Conservation (phyloP, 345 rosid genomes). For the Bruguiera gymnorhiza region DNA sequence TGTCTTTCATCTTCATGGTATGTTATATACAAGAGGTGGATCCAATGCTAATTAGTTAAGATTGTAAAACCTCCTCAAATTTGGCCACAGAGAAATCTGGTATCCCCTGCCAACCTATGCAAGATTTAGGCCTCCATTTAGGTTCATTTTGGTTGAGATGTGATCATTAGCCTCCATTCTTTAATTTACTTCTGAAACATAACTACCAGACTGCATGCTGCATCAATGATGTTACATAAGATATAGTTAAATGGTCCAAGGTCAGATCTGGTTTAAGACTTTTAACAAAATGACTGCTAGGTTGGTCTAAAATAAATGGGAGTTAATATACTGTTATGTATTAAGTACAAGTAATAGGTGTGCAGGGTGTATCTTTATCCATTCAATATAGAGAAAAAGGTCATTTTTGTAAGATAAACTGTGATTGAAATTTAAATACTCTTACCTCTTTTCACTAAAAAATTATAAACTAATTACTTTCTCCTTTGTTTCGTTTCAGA, state of each 20-base stretch:
- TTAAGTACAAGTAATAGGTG: background rate
- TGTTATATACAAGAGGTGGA: no score
- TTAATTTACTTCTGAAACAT: background rate
- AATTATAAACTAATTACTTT: conserved; percentile 1
- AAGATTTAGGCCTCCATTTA: background rate
- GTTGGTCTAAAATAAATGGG: background rate
- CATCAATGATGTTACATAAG: background rate
- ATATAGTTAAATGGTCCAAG: background rate
- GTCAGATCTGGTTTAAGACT: background rate
- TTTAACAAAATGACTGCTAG: background rate
- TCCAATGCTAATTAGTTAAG: background rate
- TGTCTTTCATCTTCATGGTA: no score
- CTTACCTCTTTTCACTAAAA: background rate
- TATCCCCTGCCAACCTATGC: background rate
- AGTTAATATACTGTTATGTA: background rate
- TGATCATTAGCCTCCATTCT: background rate
- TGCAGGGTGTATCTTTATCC: background rate
- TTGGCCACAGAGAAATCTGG: background rate
- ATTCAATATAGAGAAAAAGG: background rate
- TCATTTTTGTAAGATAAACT: background rate
- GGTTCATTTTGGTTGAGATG: background rate
- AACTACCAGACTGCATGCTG: no score
- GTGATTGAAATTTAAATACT: background rate
- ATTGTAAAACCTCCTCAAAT: background rate
- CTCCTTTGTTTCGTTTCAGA: conserved; percentile 35